phyloP scores from a whole-genome alignment of 768 basidiomycete species.

The Boletellus sp. region DNA sequence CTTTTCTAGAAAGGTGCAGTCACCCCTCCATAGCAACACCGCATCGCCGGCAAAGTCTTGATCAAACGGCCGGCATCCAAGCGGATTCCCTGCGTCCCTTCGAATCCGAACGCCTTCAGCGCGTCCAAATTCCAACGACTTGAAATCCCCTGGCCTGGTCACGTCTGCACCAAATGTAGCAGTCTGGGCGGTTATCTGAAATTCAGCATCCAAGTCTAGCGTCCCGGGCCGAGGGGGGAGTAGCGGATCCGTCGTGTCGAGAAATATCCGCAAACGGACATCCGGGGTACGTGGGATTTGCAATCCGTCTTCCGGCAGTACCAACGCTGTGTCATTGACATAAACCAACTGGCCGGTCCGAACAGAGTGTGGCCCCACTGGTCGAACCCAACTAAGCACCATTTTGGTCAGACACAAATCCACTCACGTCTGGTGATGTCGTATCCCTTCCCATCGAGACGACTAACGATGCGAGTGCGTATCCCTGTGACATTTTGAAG shows the following conservation, averaged over 20 bases:
- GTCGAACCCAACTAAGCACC: conserved; percentile 2
- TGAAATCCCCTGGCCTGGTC: conserved; percentile 24
- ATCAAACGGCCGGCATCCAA: conserved; percentile 59
- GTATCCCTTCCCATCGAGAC: conserved; percentile 81
- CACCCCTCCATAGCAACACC: conserved; percentile 69
- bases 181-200: conserved; percentile 56
- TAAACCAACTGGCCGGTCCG: conserved; percentile 79
- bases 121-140: conserved; percentile 44
- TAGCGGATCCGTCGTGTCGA: conserved; percentile 48
- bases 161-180: conserved; percentile 71
- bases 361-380: conserved; percentile 82
- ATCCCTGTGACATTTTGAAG: conserved; percentile 77
- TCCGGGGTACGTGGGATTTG: conserved; percentile 31
- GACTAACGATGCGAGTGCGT: conserved; percentile 69
- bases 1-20: conserved; percentile 88
- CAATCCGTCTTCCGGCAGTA: conserved; percentile 33
- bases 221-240: conserved; percentile 38
- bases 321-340: conserved; percentile 61
- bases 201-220: conserved; percentile 40
- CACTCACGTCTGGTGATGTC: conserved; percentile 77
- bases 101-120: conserved; percentile 53
- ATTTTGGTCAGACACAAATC: not conserved
- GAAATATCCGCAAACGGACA: conserved; percentile 57
- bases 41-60: conserved; percentile 46
- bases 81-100: conserved; percentile 47